These are phyloP conservation scores for Phytopythium montanum DNA, from an alignment of 352 stramenopile species.

Conservation along the genomic window DNA sequence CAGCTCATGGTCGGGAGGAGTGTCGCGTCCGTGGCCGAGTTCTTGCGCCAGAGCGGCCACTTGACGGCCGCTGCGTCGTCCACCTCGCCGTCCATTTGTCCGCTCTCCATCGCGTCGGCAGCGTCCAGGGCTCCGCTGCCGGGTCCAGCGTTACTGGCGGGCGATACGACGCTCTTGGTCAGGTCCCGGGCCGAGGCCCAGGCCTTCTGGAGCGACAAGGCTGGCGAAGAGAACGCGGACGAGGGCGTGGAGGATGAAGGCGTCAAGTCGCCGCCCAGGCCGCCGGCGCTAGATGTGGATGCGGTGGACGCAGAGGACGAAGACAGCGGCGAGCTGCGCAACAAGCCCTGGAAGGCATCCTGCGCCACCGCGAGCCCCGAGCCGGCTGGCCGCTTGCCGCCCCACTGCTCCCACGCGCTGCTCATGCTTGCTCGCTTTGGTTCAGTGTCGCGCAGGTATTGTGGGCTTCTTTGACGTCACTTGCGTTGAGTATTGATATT, in stretches of 20 bases:
- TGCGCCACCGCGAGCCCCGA: conserved; percentile 28
- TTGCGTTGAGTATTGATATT: too few relatives aligned
- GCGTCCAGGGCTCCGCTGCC: conserved; percentile 13
- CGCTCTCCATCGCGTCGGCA: conserved; percentile 45
- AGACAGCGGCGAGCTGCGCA: conserved; percentile 39
- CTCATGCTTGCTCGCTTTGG: conserved; percentile 5
- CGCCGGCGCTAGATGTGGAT: conserved; percentile 19
- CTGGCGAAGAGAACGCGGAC: too few relatives aligned
- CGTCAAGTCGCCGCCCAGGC: neutral
- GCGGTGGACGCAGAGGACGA: conserved; percentile 33
- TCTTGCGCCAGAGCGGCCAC: conserved; percentile 45
- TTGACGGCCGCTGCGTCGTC: conserved; percentile 21
- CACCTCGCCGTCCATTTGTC: conserved; percentile 17
- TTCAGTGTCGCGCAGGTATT: neutral
- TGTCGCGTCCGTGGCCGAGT: conserved; percentile 20
- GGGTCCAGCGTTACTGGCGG: conserved; percentile 5
- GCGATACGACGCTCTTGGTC: conserved; percentile 30
- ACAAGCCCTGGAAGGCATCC: conserved; percentile 48
- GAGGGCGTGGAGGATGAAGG: neutral
- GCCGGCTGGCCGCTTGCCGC: conserved; percentile 45
- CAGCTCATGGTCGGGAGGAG: conserved; percentile 57
- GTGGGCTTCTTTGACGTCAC: too few relatives aligned
- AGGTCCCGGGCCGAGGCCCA: conserved; percentile 62
- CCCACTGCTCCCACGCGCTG: conserved; percentile 76
- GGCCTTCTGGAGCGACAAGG: conserved; percentile 46